These are phyloP conservation scores for Plasmodium fragile DNA, from an alignment of 169 alveolate genomes.

Conservation along the genomic window DNA sequence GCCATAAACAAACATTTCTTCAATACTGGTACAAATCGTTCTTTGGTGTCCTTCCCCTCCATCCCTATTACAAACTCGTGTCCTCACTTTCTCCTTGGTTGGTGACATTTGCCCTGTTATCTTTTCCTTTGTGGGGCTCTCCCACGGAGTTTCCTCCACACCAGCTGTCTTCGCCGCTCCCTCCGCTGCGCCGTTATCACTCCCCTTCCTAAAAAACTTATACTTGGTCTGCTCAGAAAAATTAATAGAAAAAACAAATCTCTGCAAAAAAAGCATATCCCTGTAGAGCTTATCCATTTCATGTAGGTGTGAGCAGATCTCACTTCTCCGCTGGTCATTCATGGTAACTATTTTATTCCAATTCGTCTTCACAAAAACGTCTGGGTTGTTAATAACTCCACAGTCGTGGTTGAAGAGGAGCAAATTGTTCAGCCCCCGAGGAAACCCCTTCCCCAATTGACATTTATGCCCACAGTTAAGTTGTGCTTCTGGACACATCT, in stretches of 20 bases:
- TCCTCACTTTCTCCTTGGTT: not conserved
- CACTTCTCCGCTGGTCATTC: constrained; percentile 36
- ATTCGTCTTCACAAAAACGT: constrained; percentile 15
- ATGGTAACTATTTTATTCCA: constrained; percentile 17
- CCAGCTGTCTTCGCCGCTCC: not conserved
- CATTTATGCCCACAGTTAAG: not conserved
- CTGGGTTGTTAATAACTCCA: not conserved
- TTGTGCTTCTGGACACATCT: not conserved
- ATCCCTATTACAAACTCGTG: not conserved
- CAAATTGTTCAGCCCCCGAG: not conserved
- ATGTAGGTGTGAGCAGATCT: constrained; percentile 8
- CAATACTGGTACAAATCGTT: not conserved
- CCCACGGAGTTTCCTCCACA: not conserved
- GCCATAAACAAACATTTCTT: not conserved
- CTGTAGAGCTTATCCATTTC: constrained; percentile 2
- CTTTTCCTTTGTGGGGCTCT: not conserved
- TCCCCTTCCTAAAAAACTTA: constrained; percentile 21
- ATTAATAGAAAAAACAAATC: constrained; percentile 23
- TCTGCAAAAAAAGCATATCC: constrained; percentile 16
- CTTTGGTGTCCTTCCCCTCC: not conserved
- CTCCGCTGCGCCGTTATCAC: not conserved
- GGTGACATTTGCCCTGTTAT: not conserved
- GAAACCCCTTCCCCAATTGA: not conserved
- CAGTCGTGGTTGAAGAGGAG: constrained; percentile 34
- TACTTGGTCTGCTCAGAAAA: constrained; percentile 49